These are phyloP conservation scores for Shiraia bambusicola DNA, from an alignment of 2,329 filamentous ascomycete species.

Conservation along the genomic window DNA sequence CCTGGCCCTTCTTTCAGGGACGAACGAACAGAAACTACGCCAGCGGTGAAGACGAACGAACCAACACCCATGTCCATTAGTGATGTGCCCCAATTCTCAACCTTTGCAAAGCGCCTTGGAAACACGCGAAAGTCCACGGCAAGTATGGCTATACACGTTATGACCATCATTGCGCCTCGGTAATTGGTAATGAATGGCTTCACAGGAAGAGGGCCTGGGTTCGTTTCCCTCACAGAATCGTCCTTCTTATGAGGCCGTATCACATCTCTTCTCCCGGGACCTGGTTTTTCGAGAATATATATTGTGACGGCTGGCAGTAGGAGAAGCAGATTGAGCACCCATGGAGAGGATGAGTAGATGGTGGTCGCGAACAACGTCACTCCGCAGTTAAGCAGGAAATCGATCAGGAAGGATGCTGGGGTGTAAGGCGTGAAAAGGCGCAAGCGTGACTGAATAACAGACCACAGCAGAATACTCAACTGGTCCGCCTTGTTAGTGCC, in stretches of 20 bases:
- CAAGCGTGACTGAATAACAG: constrained; percentile 78
- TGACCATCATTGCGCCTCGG: constrained; percentile 85
- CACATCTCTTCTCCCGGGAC: constrained; percentile 12
- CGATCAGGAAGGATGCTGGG: constrained; percentile 66
- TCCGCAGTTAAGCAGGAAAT: constrained; percentile 85
- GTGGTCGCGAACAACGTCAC: constrained; percentile 83
- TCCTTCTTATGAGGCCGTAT: constrained; percentile 26
- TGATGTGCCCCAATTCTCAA: constrained; percentile 99
- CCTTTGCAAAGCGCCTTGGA: constrained; percentile 92
- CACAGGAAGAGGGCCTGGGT: constrained; percentile 63
- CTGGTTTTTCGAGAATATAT: constrained; percentile 47
- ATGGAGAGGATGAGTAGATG: constrained; percentile 73
- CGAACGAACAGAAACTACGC: constrained; percentile 83
- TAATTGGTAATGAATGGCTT: constrained; percentile 94
- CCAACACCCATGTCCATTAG: constrained; percentile 97
- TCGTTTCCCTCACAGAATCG: constrained; percentile 15
- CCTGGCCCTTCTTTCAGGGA: constrained; percentile 68
- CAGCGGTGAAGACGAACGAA: constrained; percentile 93
- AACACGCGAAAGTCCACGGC: constrained; percentile 95
- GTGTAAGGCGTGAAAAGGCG: constrained; percentile 80
- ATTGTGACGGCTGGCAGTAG: constrained; percentile 69
- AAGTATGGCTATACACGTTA: constrained; percentile 89
- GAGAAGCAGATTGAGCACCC: constrained; percentile 74
- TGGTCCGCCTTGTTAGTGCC: constrained; percentile 47
- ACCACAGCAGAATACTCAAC: constrained; percentile 85